Conservation (phyloP, 1,284 basidiomycete species). For the Garcileccinum viscosum region DNA sequence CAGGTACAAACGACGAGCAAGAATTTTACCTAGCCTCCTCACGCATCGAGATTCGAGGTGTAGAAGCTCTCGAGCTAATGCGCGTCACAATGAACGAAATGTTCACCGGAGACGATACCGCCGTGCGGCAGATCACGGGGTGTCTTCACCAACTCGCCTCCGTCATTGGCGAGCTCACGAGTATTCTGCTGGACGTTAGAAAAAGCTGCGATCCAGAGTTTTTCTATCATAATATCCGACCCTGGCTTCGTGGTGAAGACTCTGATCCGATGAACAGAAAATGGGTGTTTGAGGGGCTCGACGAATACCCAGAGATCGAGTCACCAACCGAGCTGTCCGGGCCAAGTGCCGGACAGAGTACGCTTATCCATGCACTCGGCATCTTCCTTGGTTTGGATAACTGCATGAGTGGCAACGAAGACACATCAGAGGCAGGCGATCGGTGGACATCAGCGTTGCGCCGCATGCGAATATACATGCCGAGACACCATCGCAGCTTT, state of each 20-base stretch:
- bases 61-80: constrained; percentile 87
- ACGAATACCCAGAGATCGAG: constrained; percentile 53
- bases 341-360: constrained; percentile 90
- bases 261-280: constrained; percentile 61
- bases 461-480: constrained; percentile 91
- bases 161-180: constrained; percentile 71
- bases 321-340: constrained; percentile 77
- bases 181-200: constrained; percentile 68
- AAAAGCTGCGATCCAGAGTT: constrained; percentile 78
- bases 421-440: constrained; percentile 5
- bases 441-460: constrained; percentile 67
- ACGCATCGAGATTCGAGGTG: constrained; percentile 91
- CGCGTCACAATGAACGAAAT: constrained; percentile 88
- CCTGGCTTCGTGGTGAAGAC: constrained; percentile 92
- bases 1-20: constrained; percentile 82
- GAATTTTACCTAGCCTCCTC: constrained; percentile 91
- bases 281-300: constrained; percentile 86
- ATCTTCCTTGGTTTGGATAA: constrained; percentile 88
- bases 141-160: constrained; percentile 73
- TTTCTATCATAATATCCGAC: constrained; percentile 88
- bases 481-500: constrained; percentile 88
- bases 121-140: constrained; percentile 72
- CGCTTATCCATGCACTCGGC: constrained; percentile 88
- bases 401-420: constrained; percentile 29
- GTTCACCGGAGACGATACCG: constrained; percentile 85